A percentile compares a stretch with the other conserved stretches of the same genome.
Conservation (phyloP, 1,284 basidiomycete genomes). For the Pseudozyma sp. region DNA sequence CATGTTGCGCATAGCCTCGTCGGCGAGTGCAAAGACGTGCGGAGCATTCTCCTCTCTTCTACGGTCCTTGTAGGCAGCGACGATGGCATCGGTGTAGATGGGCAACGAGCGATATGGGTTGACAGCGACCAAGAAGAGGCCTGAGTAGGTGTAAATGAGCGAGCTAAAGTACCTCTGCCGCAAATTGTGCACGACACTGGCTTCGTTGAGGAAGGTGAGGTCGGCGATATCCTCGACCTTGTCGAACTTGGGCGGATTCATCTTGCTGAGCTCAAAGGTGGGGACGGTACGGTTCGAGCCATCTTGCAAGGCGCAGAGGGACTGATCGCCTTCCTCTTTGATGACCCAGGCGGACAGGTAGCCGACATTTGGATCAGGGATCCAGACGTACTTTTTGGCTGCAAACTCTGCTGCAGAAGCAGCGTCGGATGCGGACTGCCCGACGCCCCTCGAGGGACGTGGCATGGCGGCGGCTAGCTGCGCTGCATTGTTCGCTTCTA, state of each 20-base stretch:
- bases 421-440: conserved; percentile 60
- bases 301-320: conserved; percentile 73
- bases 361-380: conserved; percentile 87
- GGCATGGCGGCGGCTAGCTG: conserved; percentile 52
- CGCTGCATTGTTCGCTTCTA: conserved; percentile 42
- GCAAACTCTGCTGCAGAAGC: conserved; percentile 86
- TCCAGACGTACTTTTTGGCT: conserved; percentile 97
- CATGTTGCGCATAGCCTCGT: conserved; percentile 98
- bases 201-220: conserved; percentile 97
- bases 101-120: conserved; percentile 95
- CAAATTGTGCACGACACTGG: conserved; percentile 96
- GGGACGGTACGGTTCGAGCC: conserved; percentile 70
- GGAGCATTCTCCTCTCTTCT: conserved; percentile 95
- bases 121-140: conserved; percentile 95
- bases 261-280: conserved; percentile 64
- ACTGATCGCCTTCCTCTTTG: conserved; percentile 81
- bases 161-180: conserved; percentile 89
- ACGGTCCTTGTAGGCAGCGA: conserved; percentile 91
- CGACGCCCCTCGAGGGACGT: conserved; percentile 36
- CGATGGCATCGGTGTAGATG: conserved; percentile 90
- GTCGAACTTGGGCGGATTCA: conserved; percentile 97
- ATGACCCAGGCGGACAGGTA: conserved; percentile 91
- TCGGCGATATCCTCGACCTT: conserved; percentile 98
- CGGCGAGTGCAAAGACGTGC: conserved; percentile 96
- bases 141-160: conserved; percentile 85